Percentiles rank a stretch among this genome's conserved stretches.
These are phyloP conservation scores for Parafenestella ontariensis DNA, from an alignment of 2,329 filamentous ascomycete genomes.

Conservation along the genomic window DNA sequence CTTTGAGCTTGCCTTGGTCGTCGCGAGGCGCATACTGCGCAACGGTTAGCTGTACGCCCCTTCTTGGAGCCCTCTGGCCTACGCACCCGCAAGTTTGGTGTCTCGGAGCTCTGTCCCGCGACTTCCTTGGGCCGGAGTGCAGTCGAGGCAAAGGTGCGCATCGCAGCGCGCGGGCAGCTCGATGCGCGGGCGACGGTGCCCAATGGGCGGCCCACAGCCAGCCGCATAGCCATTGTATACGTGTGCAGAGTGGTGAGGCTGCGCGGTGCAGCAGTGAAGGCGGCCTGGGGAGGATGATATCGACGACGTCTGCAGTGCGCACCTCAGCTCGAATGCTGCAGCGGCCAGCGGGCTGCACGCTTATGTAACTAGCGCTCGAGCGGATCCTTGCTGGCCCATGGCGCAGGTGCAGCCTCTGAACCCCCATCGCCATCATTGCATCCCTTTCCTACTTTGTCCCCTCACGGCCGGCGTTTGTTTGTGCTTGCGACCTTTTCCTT, in stretches of 20 bases:
- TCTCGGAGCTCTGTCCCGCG: conserved; percentile 49
- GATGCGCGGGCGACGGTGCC: conserved; percentile 45
- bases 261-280: conserved; percentile 33
- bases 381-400: conserved; percentile 21
- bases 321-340: conserved; percentile 4
- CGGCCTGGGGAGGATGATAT: conserved; percentile 29
- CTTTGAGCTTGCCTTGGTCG: conserved; percentile 66
- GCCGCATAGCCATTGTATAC: conserved; percentile 51
- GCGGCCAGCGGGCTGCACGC: conserved; percentile 9
- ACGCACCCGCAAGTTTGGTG: conserved; percentile 56
- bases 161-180: conserved; percentile 38
- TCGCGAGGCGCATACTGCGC: conserved; percentile 53
- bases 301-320: conserved; percentile 32
- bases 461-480: conserved; percentile 44
- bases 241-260: conserved; percentile 23
- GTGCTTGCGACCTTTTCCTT: conserved; percentile 26
- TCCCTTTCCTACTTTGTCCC: conserved; percentile 32
- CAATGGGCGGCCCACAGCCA: conserved; percentile 50
- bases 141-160: conserved; percentile 54
- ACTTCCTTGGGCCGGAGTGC: conserved; percentile 54
- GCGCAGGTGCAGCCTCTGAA: conserved; percentile 33
- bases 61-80: background rate
- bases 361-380: conserved; percentile 20
- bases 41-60: conserved; percentile 23
- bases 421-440: conserved; percentile 29